Percentiles rank a stretch among this genome's conserved stretches.
Conservation (phyloP, 768 basidiomycete species). For the Hysterangium stoloniferum region DNA sequence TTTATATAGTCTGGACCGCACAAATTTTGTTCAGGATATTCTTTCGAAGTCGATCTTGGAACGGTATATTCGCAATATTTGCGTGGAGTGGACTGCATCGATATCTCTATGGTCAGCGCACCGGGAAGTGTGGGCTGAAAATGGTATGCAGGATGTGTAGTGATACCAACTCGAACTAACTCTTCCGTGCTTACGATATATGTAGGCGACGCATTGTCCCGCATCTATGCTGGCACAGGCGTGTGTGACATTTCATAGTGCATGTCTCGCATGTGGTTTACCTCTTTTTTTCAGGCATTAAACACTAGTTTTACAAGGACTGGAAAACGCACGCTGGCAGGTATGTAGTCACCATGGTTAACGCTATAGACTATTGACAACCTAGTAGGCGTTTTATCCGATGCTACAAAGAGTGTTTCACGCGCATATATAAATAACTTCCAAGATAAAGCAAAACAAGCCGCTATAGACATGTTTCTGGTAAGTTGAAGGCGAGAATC, state of each 20-base stretch:
- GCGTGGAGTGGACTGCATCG: conserved; percentile 66
- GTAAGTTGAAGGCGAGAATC: conserved; percentile 36
- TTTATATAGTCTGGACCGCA: conserved; percentile 74
- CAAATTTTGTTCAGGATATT: conserved; percentile 96
- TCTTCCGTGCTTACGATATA: background rate
- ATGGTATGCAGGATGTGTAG: conserved; percentile 85
- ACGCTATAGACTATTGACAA: too few species aligned
- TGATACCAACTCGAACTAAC: conserved; percentile 82
- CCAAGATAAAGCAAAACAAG: conserved; percentile 89
- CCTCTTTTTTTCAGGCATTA: conserved; percentile 49
- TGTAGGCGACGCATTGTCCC: conserved; percentile 73
- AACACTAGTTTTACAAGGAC: conserved; percentile 95
- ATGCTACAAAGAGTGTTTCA: conserved; percentile 94
- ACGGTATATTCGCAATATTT: conserved; percentile 72
- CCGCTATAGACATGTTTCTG: conserved; percentile 92
- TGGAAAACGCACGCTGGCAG: conserved; percentile 89
- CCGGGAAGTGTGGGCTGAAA: conserved; percentile 95
- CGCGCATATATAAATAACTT: conserved; percentile 98
- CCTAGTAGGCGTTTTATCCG: conserved; percentile 76
- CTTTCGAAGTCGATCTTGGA: conserved; percentile 76
- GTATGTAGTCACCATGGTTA: conserved; percentile 28
- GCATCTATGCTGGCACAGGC: conserved; percentile 90
- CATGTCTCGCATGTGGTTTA: too few species aligned
- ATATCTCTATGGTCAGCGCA: conserved; percentile 76
- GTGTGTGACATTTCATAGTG: conserved; percentile 21